Evolutionary conservation across 768 basidiomycete genomes (phyloP).

Genomic region (Holtermannia corniformis): DNA sequence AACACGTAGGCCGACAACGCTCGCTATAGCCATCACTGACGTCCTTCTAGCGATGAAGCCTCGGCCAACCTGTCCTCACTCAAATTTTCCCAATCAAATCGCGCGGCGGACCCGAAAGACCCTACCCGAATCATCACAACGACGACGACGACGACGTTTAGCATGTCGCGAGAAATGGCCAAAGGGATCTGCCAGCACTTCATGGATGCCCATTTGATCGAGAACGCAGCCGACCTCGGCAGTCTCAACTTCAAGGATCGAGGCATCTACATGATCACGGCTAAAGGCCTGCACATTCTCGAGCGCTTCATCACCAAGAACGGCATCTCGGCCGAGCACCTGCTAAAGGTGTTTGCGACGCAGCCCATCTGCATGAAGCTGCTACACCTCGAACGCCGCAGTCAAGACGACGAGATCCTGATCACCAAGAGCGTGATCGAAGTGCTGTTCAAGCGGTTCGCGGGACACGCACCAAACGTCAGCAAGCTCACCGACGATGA

Average conservation of each 20-base stretch:
- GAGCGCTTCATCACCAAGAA: slow-evolving; percentile 99
- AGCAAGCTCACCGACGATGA: slow-evolving; percentile 55
- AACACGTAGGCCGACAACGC: slow-evolving; percentile 62
- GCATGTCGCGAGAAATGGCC: slow-evolving; percentile 99
- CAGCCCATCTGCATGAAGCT: slow-evolving; percentile 97
- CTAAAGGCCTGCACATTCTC: slow-evolving; percentile 95
- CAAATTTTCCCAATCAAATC: slow-evolving; percentile 98
- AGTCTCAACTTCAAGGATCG: slow-evolving; percentile 94
- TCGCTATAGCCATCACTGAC: not conserved
- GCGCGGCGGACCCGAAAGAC: slow-evolving; percentile 95
- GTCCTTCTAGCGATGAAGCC: slow-evolving; percentile 69
- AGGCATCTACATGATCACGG: slow-evolving; percentile 87
- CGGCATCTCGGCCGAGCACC: slow-evolving; percentile 89
- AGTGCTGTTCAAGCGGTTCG: slow-evolving; percentile 89
- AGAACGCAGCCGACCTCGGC: slow-evolving; percentile 84
- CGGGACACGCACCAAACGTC: slow-evolving; percentile 73
- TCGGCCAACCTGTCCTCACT: slow-evolving; percentile 84
- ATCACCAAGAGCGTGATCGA: slow-evolving; percentile 89
- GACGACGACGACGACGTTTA: slow-evolving; percentile 97
- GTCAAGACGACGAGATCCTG: slow-evolving; percentile 92
- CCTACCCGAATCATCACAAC: slow-evolving; percentile 97
- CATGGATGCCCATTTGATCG: slow-evolving; percentile 96
- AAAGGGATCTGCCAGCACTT: slow-evolving; percentile 99
- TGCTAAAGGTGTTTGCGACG: slow-evolving; percentile 75
- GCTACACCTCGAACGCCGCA: slow-evolving; percentile 87